Conservation (phyloP, 2,329 filamentous ascomycete species). For the Xylariaceae sp. region DNA sequence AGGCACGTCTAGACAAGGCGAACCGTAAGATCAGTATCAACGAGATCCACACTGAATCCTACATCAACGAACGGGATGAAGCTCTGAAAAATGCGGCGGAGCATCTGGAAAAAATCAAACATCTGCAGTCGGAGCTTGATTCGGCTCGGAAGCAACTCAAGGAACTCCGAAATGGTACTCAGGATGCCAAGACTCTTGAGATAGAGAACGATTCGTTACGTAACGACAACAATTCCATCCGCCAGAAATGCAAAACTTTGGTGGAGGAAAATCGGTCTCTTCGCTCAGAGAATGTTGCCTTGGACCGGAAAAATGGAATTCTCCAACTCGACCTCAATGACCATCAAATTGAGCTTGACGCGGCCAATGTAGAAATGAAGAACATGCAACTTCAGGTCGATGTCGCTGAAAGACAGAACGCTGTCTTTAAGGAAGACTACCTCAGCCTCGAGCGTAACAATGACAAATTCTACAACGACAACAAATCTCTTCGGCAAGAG, state of each 20-base stretch:
- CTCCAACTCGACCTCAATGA: constrained; percentile 42
- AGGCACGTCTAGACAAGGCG: constrained; percentile 63
- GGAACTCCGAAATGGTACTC: constrained; percentile 29
- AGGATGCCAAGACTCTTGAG: constrained; percentile 41
- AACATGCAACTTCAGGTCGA: constrained; percentile 40
- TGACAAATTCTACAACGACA: constrained; percentile 57
- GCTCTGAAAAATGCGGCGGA: constrained; percentile 64
- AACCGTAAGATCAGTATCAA: constrained; percentile 64
- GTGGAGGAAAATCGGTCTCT: constrained; percentile 50
- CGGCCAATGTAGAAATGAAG: constrained; percentile 46
- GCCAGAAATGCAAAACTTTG: constrained; percentile 48
- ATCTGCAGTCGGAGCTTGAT: constrained; percentile 45
- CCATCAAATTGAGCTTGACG: constrained; percentile 37
- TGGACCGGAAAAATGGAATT: constrained; percentile 49
- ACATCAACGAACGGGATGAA: constrained; percentile 66
- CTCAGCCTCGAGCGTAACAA: constrained; percentile 57
- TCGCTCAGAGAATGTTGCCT: constrained; percentile 43
- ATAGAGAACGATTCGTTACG: constrained; percentile 47
- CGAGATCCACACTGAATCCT: constrained; percentile 64
- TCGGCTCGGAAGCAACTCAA: constrained; percentile 47
- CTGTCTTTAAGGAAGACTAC: constrained; percentile 53
- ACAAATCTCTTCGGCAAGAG: constrained; percentile 42
- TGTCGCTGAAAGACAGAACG: constrained; percentile 42
- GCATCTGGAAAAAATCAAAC: constrained; percentile 52
- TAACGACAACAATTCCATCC: constrained; percentile 45